phyloP scores from a whole-genome alignment of 345 rosid genomes.

The Eucalyptus polybractea region DNA sequence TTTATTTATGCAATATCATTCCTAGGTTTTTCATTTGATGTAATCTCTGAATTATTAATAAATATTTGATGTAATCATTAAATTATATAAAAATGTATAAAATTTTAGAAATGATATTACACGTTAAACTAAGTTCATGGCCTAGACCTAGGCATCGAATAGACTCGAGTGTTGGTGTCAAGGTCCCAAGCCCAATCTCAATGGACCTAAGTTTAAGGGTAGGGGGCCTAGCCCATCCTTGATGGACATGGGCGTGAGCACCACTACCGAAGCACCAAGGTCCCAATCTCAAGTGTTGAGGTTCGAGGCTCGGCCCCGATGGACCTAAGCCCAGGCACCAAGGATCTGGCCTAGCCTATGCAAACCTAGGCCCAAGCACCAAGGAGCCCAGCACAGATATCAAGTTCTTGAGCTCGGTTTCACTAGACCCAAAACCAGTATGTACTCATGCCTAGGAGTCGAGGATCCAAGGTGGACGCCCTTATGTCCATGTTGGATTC shows the following conservation, averaged over 20 bases:
- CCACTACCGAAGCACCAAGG: not conserved
- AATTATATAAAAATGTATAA: too few relatives aligned
- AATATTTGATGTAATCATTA: too few relatives aligned
- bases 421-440: not conserved
- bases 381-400: not conserved
- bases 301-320: not conserved
- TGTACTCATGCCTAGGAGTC: not conserved
- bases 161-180: not conserved
- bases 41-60: too few relatives aligned
- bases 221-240: not conserved
- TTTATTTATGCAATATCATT: too few relatives aligned
- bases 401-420: not conserved
- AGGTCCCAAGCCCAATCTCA: not conserved
- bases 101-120: rapidly evolving
- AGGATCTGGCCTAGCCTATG: not conserved
- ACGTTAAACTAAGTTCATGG: not conserved
- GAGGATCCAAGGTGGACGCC: not conserved
- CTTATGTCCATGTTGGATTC: not conserved
- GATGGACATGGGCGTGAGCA: not conserved
- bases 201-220: rapidly evolving
- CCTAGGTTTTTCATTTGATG: too few relatives aligned
- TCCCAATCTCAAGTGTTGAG: not conserved
- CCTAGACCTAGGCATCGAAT: not conserved
- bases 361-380: not conserved
- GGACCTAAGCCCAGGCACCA: not conserved